phyloP scores from a whole-genome alignment of 768 basidiomycete genomes.

The Suillus brevipes region DNA sequence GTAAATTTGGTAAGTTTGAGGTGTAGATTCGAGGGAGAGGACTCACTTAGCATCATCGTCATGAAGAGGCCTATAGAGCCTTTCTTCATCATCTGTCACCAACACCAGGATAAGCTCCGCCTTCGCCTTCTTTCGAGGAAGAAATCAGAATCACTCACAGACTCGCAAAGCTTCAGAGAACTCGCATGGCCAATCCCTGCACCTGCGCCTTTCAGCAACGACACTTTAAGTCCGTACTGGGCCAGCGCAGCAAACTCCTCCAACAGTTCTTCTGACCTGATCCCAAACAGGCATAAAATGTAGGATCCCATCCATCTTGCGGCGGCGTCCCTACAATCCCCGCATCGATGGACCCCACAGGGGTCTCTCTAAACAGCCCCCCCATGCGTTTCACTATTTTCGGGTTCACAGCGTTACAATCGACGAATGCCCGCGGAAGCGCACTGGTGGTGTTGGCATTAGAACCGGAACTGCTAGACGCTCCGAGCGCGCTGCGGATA shows the following conservation, averaged over 20 bases:
- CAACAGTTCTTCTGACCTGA: constrained; percentile 24
- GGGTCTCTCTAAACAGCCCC: constrained; percentile 36
- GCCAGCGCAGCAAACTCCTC: constrained; percentile 39
- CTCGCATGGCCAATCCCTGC: constrained; percentile 54
- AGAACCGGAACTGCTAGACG: background rate
- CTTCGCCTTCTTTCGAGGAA: background rate
- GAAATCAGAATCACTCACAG: constrained; percentile 34
- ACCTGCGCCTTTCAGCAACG: constrained; percentile 43
- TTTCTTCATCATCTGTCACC: constrained; percentile 50
- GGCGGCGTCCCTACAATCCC: constrained; percentile 59
- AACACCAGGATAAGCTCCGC: background rate
- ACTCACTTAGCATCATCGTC: constrained; percentile 51
- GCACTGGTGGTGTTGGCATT: too few species aligned
- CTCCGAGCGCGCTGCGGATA: background rate
- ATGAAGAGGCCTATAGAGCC: constrained; percentile 49
- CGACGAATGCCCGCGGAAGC: constrained; percentile 40
- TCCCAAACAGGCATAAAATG: constrained; percentile 50
- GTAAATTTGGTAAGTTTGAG: background rate
- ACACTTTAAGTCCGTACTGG: constrained; percentile 43
- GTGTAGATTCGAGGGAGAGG: background rate
- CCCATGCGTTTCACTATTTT: constrained; percentile 47
- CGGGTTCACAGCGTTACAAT: constrained; percentile 60
- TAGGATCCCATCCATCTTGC: constrained; percentile 44
- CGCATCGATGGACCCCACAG: constrained; percentile 48
- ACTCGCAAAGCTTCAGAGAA: constrained; percentile 60